Base-by-base conservation (phyloP, 2,329 filamentous ascomycete genomes). In the Pseudogymnoascus sp. region DNA sequence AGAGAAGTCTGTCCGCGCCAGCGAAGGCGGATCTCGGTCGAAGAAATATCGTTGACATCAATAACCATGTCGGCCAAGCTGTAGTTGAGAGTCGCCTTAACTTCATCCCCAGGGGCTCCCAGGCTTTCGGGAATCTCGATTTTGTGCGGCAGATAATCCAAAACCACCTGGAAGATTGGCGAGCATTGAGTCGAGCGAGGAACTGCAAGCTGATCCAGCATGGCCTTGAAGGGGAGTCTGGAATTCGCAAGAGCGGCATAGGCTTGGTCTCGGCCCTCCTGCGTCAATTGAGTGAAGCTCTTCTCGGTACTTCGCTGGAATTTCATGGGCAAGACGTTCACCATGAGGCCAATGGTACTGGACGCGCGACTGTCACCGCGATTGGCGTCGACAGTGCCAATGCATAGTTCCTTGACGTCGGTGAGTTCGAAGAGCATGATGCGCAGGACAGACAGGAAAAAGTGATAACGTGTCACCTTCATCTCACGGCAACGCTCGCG, bases 331-430 rank as follows among this genome's bases (percentile, higher is more conserved):
- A 35, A 35, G 33, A 35, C 33, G 33, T 35, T 35, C 1, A 35
- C 33, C 33, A 35, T 35, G 2, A 35, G 33, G 12, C 82, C 82
- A 1, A 83, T 67, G 2, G 69, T 80, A 0, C 66, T 61, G 5
- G 69, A 62, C 1, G 73, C 60, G 1, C 72, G 64, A 8, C 61
- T 62, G 1, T 79, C 75, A 0, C 58, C 66, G 1, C 77, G 69
- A 58, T 75, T 76, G 1, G 77, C 77, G 66, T 83, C 80, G 0
- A 75, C 75, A 8, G 82, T 72, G 3, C 80, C 81, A 60, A 84
- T 79, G 61, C 70, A 71, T 41, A 82, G 61, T 16, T 78, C 74
- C 2, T 77, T 71, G 1, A 72, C 60, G 9, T 73, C 73, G 0
- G 70, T 63, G 23, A 74, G 74, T 5, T 69, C 65, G 9, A 70